These are phyloP conservation scores for Cladophialophora carrionii DNA, from an alignment of 2,329 filamentous ascomycete species.

Conservation along the genomic window DNA sequence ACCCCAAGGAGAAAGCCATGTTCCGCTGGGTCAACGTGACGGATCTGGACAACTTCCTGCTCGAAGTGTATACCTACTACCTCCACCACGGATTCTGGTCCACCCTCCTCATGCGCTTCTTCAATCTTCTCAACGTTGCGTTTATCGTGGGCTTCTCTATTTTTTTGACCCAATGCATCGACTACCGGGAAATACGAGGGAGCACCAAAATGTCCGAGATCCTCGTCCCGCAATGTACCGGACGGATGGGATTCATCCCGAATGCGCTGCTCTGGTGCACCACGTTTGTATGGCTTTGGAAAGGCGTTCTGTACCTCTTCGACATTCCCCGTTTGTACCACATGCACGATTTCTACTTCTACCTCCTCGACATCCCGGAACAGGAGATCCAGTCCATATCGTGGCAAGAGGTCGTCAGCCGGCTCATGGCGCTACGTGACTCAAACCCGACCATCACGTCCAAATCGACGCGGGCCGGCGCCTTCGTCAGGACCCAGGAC, in stretches of 20 bases:
- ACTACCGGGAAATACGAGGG: constrained; percentile 72
- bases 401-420: constrained; percentile 87
- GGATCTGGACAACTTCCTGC: constrained; percentile 84
- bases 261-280: constrained; percentile 82
- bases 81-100: constrained; percentile 81
- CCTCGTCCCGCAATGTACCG: constrained; percentile 73
- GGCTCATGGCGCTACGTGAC: constrained; percentile 81
- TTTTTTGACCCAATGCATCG: constrained; percentile 81
- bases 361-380: constrained; percentile 80
- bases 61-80: constrained; percentile 85
- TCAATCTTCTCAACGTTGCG: constrained; percentile 77
- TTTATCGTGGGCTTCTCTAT: constrained; percentile 83
- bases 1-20: constrained; percentile 76
- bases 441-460: constrained; percentile 81
- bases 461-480: constrained; percentile 61
- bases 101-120: constrained; percentile 70
- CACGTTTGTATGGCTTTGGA: constrained; percentile 82
- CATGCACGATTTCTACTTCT: constrained; percentile 82
- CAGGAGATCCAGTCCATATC: constrained; percentile 91
- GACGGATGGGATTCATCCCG: constrained; percentile 72
- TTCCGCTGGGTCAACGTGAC: constrained; percentile 93
- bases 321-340: constrained; percentile 73
- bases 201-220: constrained; percentile 61
- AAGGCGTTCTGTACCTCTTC: constrained; percentile 71
- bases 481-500: constrained; percentile 76